Base-by-base conservation (phyloP, 768 basidiomycete genomes). In the Antrodiella citrinella region DNA sequence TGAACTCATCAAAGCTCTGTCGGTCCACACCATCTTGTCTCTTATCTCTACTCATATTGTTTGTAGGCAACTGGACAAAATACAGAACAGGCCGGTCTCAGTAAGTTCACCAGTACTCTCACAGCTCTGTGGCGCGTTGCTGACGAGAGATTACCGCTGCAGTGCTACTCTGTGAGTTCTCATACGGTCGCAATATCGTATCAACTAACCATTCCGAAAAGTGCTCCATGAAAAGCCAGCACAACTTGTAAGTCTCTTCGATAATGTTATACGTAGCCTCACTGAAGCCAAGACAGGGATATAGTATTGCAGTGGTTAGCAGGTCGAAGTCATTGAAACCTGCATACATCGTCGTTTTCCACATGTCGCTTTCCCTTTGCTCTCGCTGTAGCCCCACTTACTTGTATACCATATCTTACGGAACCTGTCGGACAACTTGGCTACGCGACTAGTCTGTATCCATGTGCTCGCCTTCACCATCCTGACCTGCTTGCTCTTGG, bases 161-260 rank as follows among this genome's bases (percentile, higher is more conserved):
- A 90, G 86, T 90, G 87, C 58, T 91, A 90, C 62, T 90, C 87
- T 55, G 87, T 89, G 67, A 51, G 81, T 58, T 3, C n/a, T n/a
- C n/a, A n/a, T n/a, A n/a, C n/a, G n/a, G n/a, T n/a, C n/a, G n/a
- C n/a, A n/a, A n/a, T n/a, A n/a, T n/a, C n/a, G n/a, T n/a, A n/a
- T n/a, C n/a, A n/a, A n/a, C n/a, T n/a, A n/a, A n/a, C n/a, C n/a
- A n/a, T n/a, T n/a, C n/a, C n/a, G n/a, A n/a, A 0, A 58, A 96
- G 93, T 95, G 92, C 64, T 96, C 91, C 2, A 94, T 95, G 86
- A 94, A 93, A 67, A 93, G 84, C 60, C 87, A 90, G 65, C 91
- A 96, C 65, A 96, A 96, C 63, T 70, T 96, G 85, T 88, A 57
- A 49, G 86, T 64, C 4, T 15, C n/a, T n/a, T n/a, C n/a, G n/a